Evolutionary conservation across 2,329 filamentous ascomycete species (phyloP), one percentile per base, ranked within the genome.

Genomic region (Fusarium chaquense): DNA sequence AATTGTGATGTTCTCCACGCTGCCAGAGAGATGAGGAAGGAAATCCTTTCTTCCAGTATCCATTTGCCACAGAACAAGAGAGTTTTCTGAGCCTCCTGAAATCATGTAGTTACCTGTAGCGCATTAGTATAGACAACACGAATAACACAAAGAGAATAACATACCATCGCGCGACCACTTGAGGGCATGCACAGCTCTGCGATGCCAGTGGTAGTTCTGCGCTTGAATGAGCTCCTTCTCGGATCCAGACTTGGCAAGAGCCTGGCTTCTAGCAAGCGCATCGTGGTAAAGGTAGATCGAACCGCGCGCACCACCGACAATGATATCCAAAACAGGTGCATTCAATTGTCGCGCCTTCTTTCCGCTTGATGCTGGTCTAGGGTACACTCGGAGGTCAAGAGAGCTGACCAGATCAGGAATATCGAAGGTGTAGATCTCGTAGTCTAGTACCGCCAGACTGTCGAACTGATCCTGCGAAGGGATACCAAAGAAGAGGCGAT

Each of bases 121-220:
- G 49, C 47, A 74, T 82, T 65, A 82, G 82, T 70, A 65, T 5
- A 18, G 24, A 16, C 2, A 33, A 26, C 2, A 2, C 32, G 9
- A 40, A 4, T 16, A 18, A 49, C n/a, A 10, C 6, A 12, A n/a
- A 12, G n/a, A 26, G 8, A 3, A 20, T 6, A 26, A 46, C 78
- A 41, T 86, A 93, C 95, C 94, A 84, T 99, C 96, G 71, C 85
- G 85, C 16, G 96, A 98, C 92, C 94, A 98, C 79, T 96, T 97
- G 61, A 97, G 85, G 12, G 93, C 87, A 73, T 92, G 90, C 11
- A 98, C 94, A 50, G 91, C 88, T 72, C 90, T 90, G 73, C 94
- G 88, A 79, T 99, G 96, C 96, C 96, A 99, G 78, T 98, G 96
- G 55, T 94, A 84, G 68, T 91, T 91, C 59, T 90, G 89, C 35